A percentile compares a stretch with the other conserved stretches of the same genome.
Conservation (phyloP, 2,329 filamentous ascomycete genomes). For the Fusarium neocosmosporiellum region DNA sequence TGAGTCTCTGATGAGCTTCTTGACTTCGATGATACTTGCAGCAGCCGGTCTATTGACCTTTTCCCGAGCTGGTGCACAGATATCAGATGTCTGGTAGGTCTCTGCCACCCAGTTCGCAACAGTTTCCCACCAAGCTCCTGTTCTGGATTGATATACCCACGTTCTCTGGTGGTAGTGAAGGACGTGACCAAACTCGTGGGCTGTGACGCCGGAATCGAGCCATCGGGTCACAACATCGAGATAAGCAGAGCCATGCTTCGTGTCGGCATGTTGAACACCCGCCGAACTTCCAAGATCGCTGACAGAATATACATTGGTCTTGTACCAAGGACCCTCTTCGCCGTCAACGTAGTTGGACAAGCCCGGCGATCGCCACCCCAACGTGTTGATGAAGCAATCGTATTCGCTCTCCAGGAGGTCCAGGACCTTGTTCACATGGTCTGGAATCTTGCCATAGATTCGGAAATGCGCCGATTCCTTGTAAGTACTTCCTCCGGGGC, state of each 20-base stretch:
- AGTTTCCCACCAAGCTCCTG: neutral
- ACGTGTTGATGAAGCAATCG: too few relatives aligned
- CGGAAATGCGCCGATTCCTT: too few relatives aligned
- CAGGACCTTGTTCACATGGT: too few relatives aligned
- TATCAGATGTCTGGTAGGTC: neutral
- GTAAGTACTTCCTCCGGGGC: too few relatives aligned
- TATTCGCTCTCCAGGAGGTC: too few relatives aligned
- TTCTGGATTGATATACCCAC: neutral
- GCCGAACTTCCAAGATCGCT: neutral
- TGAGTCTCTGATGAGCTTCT: neutral
- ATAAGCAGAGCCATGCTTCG: neutral
- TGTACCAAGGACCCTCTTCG: neutral
- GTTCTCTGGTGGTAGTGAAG: neutral
- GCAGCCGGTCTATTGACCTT: neutral
- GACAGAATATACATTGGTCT: neutral
- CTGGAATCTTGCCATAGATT: too few relatives aligned
- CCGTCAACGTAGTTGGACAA: neutral
- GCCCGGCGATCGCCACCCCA: neutral
- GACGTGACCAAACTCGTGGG: neutral
- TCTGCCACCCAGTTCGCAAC: neutral
- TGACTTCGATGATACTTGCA: neutral
- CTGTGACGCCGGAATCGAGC: neutral
- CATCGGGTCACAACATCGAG: neutral
- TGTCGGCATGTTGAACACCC: neutral
- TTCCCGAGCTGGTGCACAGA: neutral